These are phyloP conservation scores for Calycina herbarum DNA, from an alignment of 2,329 filamentous ascomycete genomes.

Conservation along the genomic window DNA sequence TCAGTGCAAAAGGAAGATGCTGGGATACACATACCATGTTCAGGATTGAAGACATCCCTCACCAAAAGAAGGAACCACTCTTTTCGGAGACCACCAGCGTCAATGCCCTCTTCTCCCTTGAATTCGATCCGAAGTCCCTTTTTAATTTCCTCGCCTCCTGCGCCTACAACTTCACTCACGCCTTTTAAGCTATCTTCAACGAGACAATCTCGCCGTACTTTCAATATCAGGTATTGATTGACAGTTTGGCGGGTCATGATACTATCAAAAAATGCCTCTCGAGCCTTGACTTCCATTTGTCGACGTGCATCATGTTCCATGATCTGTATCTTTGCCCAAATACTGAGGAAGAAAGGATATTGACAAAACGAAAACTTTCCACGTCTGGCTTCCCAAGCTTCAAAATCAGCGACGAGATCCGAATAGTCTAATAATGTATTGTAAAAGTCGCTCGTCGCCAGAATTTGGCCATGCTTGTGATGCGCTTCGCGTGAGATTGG, in stretches of 20 bases:
- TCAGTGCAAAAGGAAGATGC: not conserved
- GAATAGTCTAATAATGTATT: slow-evolving; percentile 81
- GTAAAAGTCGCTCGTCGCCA: slow-evolving; percentile 85
- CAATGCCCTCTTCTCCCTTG: slow-evolving; percentile 83
- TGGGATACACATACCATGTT: slow-evolving; percentile 64
- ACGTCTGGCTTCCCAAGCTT: slow-evolving; percentile 76
- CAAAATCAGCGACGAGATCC: slow-evolving; percentile 84
- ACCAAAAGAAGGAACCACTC: slow-evolving; percentile 92
- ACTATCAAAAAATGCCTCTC: slow-evolving; percentile 88
- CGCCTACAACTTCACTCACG: slow-evolving; percentile 82
- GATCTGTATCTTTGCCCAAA: slow-evolving; percentile 89
- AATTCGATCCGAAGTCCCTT: slow-evolving; percentile 87
- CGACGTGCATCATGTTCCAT: slow-evolving; percentile 83
- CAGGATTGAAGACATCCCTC: slow-evolving; percentile 85
- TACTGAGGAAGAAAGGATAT: slow-evolving; percentile 87
- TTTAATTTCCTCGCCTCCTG: slow-evolving; percentile 81
- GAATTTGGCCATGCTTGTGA: slow-evolving; percentile 60
- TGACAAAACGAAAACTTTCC: slow-evolving; percentile 85
- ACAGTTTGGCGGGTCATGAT: slow-evolving; percentile 74
- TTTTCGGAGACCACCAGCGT: slow-evolving; percentile 85
- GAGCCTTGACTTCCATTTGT: slow-evolving; percentile 85
- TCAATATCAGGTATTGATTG: slow-evolving; percentile 75
- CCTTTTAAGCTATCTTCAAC: slow-evolving; percentile 84
- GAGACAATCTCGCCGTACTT: slow-evolving; percentile 78
- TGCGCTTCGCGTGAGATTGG: slow-evolving; percentile 44